Conservation (phyloP, 2,329 filamentous ascomycete genomes). For the Penicillium italicum region DNA sequence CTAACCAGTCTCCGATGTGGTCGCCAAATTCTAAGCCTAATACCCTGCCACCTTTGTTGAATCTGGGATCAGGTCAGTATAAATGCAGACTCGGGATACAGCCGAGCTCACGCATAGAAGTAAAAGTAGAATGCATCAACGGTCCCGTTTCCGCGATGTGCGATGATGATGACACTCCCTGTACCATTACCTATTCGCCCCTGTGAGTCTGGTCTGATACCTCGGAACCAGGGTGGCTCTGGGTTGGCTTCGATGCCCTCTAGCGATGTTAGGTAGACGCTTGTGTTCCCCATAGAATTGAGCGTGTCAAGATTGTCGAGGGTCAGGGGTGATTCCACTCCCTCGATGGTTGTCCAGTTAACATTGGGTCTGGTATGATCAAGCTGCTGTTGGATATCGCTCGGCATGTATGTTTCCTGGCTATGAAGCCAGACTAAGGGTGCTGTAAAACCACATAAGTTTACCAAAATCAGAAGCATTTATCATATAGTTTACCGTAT, state of each 20-base stretch:
- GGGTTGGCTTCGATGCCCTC: conserved; percentile 45
- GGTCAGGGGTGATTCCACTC: conserved; percentile 41
- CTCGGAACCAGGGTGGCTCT: conserved; percentile 49
- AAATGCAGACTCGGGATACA: no score
- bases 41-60: conserved; percentile 53
- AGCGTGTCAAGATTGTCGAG: conserved; percentile 49
- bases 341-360: conserved; percentile 40
- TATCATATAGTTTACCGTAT: conserved; percentile 38
- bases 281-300: conserved; percentile 44
- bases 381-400: conserved; percentile 48
- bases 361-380: conserved; percentile 46
- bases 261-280: conserved; percentile 50
- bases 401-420: conserved; percentile 49
- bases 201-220: conserved; percentile 50
- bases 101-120: conserved; percentile 51
- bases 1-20: conserved; percentile 61
- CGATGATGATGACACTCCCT: conserved; percentile 54
- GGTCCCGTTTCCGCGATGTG: conserved; percentile 51
- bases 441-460: conserved; percentile 33
- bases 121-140: conserved; percentile 63
- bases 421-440: conserved; percentile 52
- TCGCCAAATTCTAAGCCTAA: conserved; percentile 52
- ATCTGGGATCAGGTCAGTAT: conserved; percentile 29
- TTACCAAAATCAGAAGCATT: neutral
- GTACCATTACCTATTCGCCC: conserved; percentile 52